A percentile compares a stretch with the other conserved stretches of the same genome.
phyloP scores from a whole-genome alignment of 108 stramenopile genomes.

The Phaeodactylum tricornutum region DNA sequence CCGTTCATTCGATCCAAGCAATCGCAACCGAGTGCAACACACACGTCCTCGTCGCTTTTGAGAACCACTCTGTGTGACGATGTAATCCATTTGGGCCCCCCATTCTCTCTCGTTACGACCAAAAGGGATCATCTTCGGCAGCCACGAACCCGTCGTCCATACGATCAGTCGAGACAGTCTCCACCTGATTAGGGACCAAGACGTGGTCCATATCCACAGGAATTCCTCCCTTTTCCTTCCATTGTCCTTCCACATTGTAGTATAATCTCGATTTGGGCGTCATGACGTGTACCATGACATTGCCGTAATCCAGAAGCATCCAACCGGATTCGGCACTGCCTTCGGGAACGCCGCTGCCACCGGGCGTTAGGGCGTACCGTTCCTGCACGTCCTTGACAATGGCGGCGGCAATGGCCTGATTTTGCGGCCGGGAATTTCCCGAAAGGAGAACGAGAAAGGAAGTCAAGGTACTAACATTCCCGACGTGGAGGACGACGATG shows the following conservation, averaged over 20 bases:
- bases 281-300: slow-evolving; percentile 89
- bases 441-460: slow-evolving; percentile 66
- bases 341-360: slow-evolving; percentile 70
- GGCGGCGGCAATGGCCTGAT: slow-evolving; percentile 85
- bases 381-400: slow-evolving; percentile 71
- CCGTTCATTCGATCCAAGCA: no score
- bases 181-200: slow-evolving; percentile 26
- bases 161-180: slow-evolving; percentile 4
- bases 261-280: slow-evolving; percentile 79
- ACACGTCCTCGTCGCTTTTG: no score
- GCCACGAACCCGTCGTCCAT: slow-evolving; percentile 15
- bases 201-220: slow-evolving; percentile 56
- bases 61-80: no score
- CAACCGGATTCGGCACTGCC: slow-evolving; percentile 86
- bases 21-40: no score
- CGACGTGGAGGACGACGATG: slow-evolving; percentile 75
- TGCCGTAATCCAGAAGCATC: slow-evolving; percentile 89
- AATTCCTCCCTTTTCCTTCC: slow-evolving; percentile 61
- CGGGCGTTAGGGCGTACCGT: slow-evolving; percentile 25
- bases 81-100: no score
- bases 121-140: slow-evolving; percentile 71
- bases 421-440: slow-evolving; percentile 87
- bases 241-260: slow-evolving; percentile 86
- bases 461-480: slow-evolving; percentile 55
- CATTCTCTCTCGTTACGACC: slow-evolving; percentile 46